Base-by-base conservation (phyloP, 2,329 filamentous ascomycete genomes). In the Triangularia verruculosa region DNA sequence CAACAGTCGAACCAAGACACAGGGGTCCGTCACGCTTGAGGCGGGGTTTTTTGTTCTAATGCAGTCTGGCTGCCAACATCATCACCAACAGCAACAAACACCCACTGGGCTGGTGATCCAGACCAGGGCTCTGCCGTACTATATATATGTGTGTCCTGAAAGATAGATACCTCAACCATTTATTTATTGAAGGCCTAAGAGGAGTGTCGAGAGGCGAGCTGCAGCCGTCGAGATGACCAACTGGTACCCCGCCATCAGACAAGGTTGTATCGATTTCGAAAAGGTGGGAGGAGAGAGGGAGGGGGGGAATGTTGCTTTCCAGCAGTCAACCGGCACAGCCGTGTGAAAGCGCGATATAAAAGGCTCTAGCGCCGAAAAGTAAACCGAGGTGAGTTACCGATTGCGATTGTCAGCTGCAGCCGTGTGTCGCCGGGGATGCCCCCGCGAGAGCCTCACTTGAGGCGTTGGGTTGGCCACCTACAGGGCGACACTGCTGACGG, bases 221-320 rank as follows among this genome's bases (percentile, higher is more conserved):
- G 56, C 56, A 47, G 57, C n/a, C n/a, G 32, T 51, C 24, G 39
- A 59, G 57, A 32, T 59, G 57, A 59, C 57, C 24, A 59, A 59
- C 57, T n/a, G n/a, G n/a, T n/a, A n/a, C n/a, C 57, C 57, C 57
- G 57, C 57, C 52, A 39, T 52, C 11, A 15, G 17, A 25, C 57
- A 59, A 59, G 57, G 57, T 22, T 59, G 24, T n/a, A n/a, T n/a
- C n/a, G 32, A 27, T n/a, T 24, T 25, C 4, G 22, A n/a, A n/a
- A n/a, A n/a, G n/a, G 22, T 30, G 24, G 56, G 32, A 58, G 32
- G 56, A 13, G 56, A 25, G 27, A 59, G 43, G 17, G 24, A 59
- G 12, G 34, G 34, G 20, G 25, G 27, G 32, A 32, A 59, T 28
- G 57, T 59, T 59, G 57, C 30, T 56, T 17, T 52, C 47, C 47